Conservation (phyloP, 768 basidiomycete genomes). For the Ramaria sp. region DNA sequence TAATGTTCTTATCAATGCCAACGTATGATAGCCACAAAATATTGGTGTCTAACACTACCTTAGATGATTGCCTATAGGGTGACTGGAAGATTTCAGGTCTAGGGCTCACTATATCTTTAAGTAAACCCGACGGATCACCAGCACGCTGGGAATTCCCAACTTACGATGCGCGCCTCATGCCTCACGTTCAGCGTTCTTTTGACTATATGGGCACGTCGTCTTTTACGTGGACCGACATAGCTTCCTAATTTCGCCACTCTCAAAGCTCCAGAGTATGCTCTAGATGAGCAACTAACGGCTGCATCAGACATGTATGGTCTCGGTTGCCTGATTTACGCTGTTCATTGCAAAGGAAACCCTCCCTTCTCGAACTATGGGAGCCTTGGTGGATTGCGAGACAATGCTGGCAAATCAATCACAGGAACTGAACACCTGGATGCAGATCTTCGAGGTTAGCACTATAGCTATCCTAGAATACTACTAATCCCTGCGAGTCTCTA, state of each 20-base stretch:
- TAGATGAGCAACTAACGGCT: slow-evolving; percentile 79
- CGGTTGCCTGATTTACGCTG: slow-evolving; percentile 84
- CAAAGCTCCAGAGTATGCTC: slow-evolving; percentile 84
- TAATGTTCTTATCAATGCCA: slow-evolving; percentile 78
- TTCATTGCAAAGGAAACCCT: slow-evolving; percentile 78
- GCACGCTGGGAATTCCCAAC: slow-evolving; percentile 88
- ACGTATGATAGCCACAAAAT: slow-evolving; percentile 32
- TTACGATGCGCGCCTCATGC: slow-evolving; percentile 68
- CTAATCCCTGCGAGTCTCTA: slow-evolving; percentile 20
- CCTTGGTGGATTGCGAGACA: slow-evolving; percentile 56
- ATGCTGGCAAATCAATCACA: slow-evolving; percentile 49
- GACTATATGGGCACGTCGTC: slow-evolving; percentile 76
- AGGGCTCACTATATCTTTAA: slow-evolving; percentile 73
- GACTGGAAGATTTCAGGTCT: slow-evolving; percentile 97
- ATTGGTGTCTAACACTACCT: neutral
- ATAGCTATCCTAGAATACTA: neutral
- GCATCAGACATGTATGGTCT: slow-evolving; percentile 91
- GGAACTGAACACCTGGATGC: slow-evolving; percentile 56
- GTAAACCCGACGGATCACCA: slow-evolving; percentile 53
- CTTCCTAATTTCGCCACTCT: neutral
- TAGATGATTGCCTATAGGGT: slow-evolving; percentile 39
- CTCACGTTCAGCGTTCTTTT: slow-evolving; percentile 81
- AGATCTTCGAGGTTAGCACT: slow-evolving; percentile 57
- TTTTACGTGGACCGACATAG: neutral
- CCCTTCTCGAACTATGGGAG: slow-evolving; percentile 83